phyloP scores from a whole-genome alignment of 257 asterid genomes.

The Datura wrightii region DNA sequence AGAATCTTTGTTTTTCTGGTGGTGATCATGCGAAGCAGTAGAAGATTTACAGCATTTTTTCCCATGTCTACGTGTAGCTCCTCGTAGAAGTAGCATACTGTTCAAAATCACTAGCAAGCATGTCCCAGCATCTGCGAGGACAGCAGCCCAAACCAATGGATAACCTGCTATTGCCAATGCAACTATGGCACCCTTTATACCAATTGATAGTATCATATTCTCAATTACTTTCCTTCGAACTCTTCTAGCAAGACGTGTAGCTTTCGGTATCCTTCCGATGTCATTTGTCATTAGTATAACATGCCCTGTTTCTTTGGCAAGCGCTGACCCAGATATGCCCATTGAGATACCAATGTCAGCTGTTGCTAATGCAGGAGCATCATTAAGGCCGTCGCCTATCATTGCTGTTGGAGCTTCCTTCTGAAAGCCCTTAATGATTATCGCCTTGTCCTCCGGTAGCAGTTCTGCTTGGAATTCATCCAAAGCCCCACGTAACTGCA shows the following conservation, averaged over 20 bases:
- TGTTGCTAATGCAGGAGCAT: conserved; percentile 84
- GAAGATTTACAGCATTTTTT: conserved; percentile 35
- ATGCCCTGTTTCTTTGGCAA: conserved; percentile 79
- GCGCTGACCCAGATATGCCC: conserved; percentile 90
- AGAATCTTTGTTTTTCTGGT: not conserved
- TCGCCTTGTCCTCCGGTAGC: conserved; percentile 76
- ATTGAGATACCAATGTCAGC: conserved; percentile 87
- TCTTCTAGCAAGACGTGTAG: conserved; percentile 54
- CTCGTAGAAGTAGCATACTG: conserved; percentile 72
- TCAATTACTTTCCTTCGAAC: conserved; percentile 63
- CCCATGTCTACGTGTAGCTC: conserved; percentile 20
- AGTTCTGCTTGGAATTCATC: conserved; percentile 70
- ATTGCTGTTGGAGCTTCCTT: conserved; percentile 68
- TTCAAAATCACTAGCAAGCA: conserved; percentile 82
- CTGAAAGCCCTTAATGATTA: conserved; percentile 61
- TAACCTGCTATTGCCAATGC: conserved; percentile 81
- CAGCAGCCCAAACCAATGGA: conserved; percentile 94
- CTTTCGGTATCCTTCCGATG: conserved; percentile 67
- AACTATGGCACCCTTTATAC: conserved; percentile 65
- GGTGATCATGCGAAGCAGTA: conserved; percentile 25
- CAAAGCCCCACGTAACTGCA: conserved; percentile 64
- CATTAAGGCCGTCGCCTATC: conserved; percentile 89
- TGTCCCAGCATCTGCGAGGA: conserved; percentile 75
- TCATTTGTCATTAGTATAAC: conserved; percentile 82
- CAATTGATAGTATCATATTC: conserved; percentile 59